Percentiles rank a stretch among this genome's conserved stretches.
Conservation (phyloP, 192 early-diverging fungal species). For the Coemansia sp. region DNA sequence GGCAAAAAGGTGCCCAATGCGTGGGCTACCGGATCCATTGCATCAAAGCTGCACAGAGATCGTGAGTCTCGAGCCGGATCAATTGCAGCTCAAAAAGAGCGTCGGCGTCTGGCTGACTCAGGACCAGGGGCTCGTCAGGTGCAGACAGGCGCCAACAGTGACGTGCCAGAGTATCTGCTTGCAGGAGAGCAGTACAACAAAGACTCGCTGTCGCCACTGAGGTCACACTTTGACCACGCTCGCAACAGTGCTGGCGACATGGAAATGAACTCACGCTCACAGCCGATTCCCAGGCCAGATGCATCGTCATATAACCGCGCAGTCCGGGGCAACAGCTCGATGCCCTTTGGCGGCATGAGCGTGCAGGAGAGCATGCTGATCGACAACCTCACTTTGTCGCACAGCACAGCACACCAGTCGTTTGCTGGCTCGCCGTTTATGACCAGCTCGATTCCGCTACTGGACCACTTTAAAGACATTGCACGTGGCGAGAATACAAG, state of each 20-base stretch:
- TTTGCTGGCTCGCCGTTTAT: slow-evolving; percentile 46
- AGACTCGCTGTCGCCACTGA: slow-evolving; percentile 27
- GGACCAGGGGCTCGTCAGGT: neutral
- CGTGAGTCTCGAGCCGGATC: slow-evolving; percentile 4
- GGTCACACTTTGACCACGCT: slow-evolving; percentile 12
- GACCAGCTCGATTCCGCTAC: slow-evolving; percentile 47
- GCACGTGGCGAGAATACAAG: slow-evolving; percentile 19
- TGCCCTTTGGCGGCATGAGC: slow-evolving; percentile 31
- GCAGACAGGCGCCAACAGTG: neutral
- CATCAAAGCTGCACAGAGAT: slow-evolving; percentile 12
- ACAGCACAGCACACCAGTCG: slow-evolving; percentile 32
- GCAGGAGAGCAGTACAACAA: slow-evolving; percentile 2
- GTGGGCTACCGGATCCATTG: slow-evolving; percentile 20
- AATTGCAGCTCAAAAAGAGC: slow-evolving; percentile 1
- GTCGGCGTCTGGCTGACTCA: slow-evolving; percentile 4
- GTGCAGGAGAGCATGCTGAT: slow-evolving; percentile 47
- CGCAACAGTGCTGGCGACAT: slow-evolving; percentile 10
- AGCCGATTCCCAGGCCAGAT: slow-evolving; percentile 42
- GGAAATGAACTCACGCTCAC: slow-evolving; percentile 27
- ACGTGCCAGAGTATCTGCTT: slow-evolving; percentile 5
- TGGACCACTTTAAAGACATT: slow-evolving; percentile 42
- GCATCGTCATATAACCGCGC: slow-evolving; percentile 22
- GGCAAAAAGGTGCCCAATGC: slow-evolving; percentile 1
- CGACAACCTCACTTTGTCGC: slow-evolving; percentile 44
- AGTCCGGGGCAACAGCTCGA: slow-evolving; percentile 13